Evolutionary conservation across 805 yeast genomes (phyloP).

Genomic region (Saccharomycopsis javanensis): DNA sequence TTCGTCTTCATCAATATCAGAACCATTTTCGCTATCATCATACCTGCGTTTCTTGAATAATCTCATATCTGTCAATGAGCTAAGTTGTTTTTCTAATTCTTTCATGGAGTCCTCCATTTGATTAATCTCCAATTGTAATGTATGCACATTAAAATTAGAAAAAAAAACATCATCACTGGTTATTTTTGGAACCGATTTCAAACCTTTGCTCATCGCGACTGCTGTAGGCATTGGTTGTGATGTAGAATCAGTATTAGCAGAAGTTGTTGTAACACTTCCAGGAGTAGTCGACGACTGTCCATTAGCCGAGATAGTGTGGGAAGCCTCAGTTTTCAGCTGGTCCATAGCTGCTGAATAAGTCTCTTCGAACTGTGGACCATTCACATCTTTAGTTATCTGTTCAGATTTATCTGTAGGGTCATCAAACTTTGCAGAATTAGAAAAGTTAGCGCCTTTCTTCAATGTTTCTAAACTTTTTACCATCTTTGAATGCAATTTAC

Average conservation of each 20-base stretch:
- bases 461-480: not conserved
- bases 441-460: not conserved
- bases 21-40: constrained; percentile 11
- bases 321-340: not conserved
- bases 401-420: constrained; percentile 18
- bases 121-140: not conserved
- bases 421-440: not conserved
- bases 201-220: not conserved
- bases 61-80: constrained; percentile 2
- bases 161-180: not conserved
- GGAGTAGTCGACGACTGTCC: not conserved
- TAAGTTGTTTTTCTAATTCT: not conserved
- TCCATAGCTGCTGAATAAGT: no score
- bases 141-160: not conserved
- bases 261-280: no score
- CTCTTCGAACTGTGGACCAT: no score
- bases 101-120: not conserved
- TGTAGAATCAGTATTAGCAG: not conserved
- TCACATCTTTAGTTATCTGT: not conserved
- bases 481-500: constrained; percentile 22
- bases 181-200: not conserved
- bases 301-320: not conserved
- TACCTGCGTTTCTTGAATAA: constrained; percentile 4
- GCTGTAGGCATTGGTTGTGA: not conserved
- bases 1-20: constrained; percentile 20